phyloP scores from a whole-genome alignment of 768 basidiomycete genomes.

The Leccinellum albellum region DNA sequence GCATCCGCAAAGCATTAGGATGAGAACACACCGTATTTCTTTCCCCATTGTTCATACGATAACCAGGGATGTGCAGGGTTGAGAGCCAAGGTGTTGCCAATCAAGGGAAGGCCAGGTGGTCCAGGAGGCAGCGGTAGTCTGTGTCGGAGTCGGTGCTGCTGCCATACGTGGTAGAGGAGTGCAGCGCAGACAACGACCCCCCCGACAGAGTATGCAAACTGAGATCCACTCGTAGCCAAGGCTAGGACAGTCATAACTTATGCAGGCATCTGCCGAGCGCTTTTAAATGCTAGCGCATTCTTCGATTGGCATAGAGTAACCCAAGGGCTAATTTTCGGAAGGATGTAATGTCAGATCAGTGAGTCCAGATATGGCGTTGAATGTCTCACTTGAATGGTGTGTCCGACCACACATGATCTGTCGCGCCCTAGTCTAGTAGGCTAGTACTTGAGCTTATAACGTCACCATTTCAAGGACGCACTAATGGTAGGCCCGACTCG shows the following conservation, averaged over 20 bases:
- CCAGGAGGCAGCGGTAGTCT: constrained; percentile 44
- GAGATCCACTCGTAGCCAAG: background rate
- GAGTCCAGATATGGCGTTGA: background rate
- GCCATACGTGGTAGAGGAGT: constrained; percentile 13
- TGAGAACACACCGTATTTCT: constrained; percentile 25
- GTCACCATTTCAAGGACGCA: too few relatives aligned
- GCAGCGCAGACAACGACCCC: constrained; percentile 1
- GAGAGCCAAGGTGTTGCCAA: constrained; percentile 24
- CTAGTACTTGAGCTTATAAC: too few relatives aligned
- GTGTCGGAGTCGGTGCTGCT: constrained; percentile 5
- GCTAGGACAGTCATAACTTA: background rate
- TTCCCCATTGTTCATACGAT: constrained; percentile 34
- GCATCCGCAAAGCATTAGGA: background rate
- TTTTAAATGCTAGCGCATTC: background rate
- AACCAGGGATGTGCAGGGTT: constrained; percentile 27
- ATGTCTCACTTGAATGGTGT: background rate
- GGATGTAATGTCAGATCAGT: background rate
- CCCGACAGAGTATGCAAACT: constrained; percentile 3
- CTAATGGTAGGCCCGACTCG: too few relatives aligned
- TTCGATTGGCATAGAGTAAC: background rate
- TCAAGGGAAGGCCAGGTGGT: constrained; percentile 42
- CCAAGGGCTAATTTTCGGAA: too few relatives aligned
- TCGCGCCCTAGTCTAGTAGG: too few relatives aligned
- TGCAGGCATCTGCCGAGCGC: too few relatives aligned
- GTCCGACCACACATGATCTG: too few relatives aligned